Conservation (phyloP, 768 basidiomycete genomes). For the Leccinum incarnatum region DNA sequence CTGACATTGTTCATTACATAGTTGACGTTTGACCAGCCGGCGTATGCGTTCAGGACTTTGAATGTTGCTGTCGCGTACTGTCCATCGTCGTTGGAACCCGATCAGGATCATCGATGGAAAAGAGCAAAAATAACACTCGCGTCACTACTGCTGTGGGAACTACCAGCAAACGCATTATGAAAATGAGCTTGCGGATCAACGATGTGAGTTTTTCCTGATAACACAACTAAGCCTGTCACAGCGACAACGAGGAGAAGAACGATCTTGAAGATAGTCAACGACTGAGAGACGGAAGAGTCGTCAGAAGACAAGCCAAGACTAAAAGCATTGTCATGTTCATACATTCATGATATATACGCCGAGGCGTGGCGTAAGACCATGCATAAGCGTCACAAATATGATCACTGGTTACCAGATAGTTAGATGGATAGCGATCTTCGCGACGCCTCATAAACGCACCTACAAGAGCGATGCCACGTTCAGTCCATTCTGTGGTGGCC, state of each 20-base stretch:
- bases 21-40: slow-evolving; percentile 51
- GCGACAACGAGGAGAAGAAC: slow-evolving; percentile 51
- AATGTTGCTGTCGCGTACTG: slow-evolving; percentile 61
- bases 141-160: slow-evolving; percentile 50
- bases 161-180: slow-evolving; percentile 54
- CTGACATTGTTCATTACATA: slow-evolving; percentile 53
- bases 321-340: neutral
- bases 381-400: slow-evolving; percentile 47
- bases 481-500: slow-evolving; percentile 43
- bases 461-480: slow-evolving; percentile 57
- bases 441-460: slow-evolving; percentile 32
- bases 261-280: slow-evolving; percentile 53
- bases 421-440: neutral
- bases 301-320: slow-evolving; percentile 9
- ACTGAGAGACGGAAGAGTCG: slow-evolving; percentile 17
- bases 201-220: slow-evolving; percentile 54
- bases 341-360: slow-evolving; percentile 58
- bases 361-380: slow-evolving; percentile 48
- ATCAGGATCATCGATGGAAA: neutral
- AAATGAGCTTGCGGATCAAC: slow-evolving; percentile 58
- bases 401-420: slow-evolving; percentile 38
- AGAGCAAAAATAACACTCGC: slow-evolving; percentile 18
- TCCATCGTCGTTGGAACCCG: neutral
- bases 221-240: slow-evolving; percentile 58
- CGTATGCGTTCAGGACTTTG: slow-evolving; percentile 50